Evolutionary conservation across 1,284 basidiomycete genomes (phyloP).

Genomic region (Malassezia obtusa): DNA sequence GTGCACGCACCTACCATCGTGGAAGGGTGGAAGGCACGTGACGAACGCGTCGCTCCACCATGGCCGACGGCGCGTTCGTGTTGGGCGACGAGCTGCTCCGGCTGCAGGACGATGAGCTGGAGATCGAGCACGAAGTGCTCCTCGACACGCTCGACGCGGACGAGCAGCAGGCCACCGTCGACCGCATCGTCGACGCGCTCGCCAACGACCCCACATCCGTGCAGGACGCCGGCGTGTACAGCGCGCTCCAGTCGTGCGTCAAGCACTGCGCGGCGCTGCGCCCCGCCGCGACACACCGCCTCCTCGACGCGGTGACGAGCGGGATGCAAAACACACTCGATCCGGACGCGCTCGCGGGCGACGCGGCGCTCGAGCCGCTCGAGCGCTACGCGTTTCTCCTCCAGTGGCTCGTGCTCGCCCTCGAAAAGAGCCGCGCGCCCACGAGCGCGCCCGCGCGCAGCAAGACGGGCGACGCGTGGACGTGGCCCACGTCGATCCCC

Average conservation of each 20-base stretch:
- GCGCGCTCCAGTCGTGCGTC: slow-evolving; percentile 35
- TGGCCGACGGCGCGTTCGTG: slow-evolving; percentile 20
- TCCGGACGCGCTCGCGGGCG: slow-evolving; percentile 23
- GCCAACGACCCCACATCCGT: slow-evolving; percentile 27
- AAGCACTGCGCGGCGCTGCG: slow-evolving; percentile 31
- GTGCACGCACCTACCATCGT: slow-evolving; percentile 14
- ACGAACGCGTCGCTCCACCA: neutral
- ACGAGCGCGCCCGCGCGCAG: slow-evolving; percentile 10
- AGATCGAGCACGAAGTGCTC: slow-evolving; percentile 32
- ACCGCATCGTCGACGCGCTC: slow-evolving; percentile 30
- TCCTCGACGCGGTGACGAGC: slow-evolving; percentile 34
- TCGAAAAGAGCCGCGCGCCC: slow-evolving; percentile 24
- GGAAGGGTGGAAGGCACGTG: neutral
- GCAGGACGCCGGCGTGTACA: slow-evolving; percentile 22
- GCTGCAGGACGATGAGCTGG: slow-evolving; percentile 35
- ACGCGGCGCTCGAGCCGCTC: slow-evolving; percentile 29
- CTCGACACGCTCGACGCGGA: slow-evolving; percentile 28
- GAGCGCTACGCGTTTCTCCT: slow-evolving; percentile 42
- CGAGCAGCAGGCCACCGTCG: slow-evolving; percentile 23
- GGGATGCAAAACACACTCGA: slow-evolving; percentile 31
- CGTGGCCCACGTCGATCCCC: slow-evolving; percentile 35
- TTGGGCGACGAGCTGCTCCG: slow-evolving; percentile 37
- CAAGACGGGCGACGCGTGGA: slow-evolving; percentile 15
- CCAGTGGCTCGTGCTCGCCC: slow-evolving; percentile 37
- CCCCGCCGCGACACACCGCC: slow-evolving; percentile 28